Conservation (phyloP, 1,284 basidiomycete genomes). For the Leccinum pseudoinsigne region DNA sequence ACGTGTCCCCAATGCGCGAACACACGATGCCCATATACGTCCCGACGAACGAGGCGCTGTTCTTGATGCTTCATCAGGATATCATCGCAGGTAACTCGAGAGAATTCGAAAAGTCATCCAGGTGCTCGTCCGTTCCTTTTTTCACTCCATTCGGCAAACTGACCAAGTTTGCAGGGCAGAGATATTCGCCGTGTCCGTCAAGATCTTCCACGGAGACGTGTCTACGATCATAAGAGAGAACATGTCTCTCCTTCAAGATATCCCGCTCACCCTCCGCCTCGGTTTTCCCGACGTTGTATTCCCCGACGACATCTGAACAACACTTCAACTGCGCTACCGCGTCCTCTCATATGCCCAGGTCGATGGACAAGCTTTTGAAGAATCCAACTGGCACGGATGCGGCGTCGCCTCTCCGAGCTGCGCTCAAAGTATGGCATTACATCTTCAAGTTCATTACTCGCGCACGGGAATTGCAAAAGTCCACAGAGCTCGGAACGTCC, state of each 20-base stretch:
- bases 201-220: constrained; percentile 84
- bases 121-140: constrained; percentile 45
- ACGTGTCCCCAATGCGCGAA: constrained; percentile 66
- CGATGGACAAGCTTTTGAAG: constrained; percentile 82
- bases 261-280: constrained; percentile 83
- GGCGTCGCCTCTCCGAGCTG: constrained; percentile 79
- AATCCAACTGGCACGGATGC: constrained; percentile 76
- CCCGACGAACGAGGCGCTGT: constrained; percentile 82
- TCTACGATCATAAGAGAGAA: constrained; percentile 81
- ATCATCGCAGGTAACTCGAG: constrained; percentile 81
- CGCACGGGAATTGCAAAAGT: constrained; percentile 85
- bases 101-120: constrained; percentile 83
- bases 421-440: constrained; percentile 96
- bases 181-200: constrained; percentile 85
- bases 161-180: constrained; percentile 61
- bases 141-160: constrained; percentile 6
- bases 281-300: constrained; percentile 97
- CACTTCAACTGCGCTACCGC: constrained; percentile 84
- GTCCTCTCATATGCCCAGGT: constrained; percentile 79
- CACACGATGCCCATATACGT: constrained; percentile 89
- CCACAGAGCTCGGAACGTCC: constrained; percentile 76
- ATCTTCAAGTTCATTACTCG: constrained; percentile 93
- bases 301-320: constrained; percentile 81
- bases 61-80: constrained; percentile 94
- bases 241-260: constrained; percentile 82